Evolutionary conservation across 257 asterid species (phyloP), one percentile per base, ranked within the genome.

Genomic region (Penstemon newberryi): DNA sequence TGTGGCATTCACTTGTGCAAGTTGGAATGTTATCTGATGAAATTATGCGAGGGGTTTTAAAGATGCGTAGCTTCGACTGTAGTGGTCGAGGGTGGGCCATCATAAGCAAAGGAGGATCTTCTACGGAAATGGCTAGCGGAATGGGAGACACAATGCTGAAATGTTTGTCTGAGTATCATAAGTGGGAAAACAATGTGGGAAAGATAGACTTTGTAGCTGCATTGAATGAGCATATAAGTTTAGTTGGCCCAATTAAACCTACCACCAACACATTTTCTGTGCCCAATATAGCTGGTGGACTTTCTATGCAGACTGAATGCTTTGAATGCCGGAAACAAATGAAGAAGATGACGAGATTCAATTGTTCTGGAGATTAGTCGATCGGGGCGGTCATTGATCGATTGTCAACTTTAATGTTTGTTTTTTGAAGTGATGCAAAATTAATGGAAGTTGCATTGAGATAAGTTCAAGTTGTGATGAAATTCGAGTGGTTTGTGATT

Each of bases 81-180:
- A 75, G 73, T 64, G 62, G 39, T 25, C 56, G 71, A 15, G 76
- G 76, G 1, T 75, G 76, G 80, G 76, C 76, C 6, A 33, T 75
- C 11, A 50, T 70, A 39, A 64, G 64, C 55, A 18, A 43, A 40
- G 72, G 72, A 25, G 72, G 72, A 25, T 25, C 33, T 12, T 8
- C 58, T 5, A 25, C 18, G 15, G 13, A 42, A 4, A 64, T 70
- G 62, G 56, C 74, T 7, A 70, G 43, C 7, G 79, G 68, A 42
- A 46, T 56, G 59, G 72, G 76, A 18, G 75, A 75, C 42, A 39
- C 58, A 2, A 50, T 67, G 65, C 42, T 67, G 12, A 36, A 37
- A 36, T 61, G 65, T 37, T 61, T 74, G 54, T 37, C 38, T 39
- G 39, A 61, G 41, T 74, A 12, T 41, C 18, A 44, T 53, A 36